These are phyloP conservation scores for Ziziphus jujuba DNA, from an alignment of 306 rosid species.

Conservation along the genomic window DNA sequence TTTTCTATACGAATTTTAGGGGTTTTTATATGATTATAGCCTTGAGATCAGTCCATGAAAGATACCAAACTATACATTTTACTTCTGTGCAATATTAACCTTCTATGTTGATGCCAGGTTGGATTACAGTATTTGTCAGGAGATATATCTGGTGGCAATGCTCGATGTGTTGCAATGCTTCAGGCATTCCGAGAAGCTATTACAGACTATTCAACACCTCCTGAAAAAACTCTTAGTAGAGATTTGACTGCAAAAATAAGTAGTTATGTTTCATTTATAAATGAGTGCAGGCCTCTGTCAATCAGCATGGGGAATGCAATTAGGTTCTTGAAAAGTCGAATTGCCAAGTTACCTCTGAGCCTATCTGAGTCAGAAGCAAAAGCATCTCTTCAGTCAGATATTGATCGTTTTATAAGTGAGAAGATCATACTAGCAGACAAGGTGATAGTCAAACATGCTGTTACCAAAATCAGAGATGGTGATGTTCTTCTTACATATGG, in stretches of 20 bases:
- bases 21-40: constrained; percentile 34
- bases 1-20: background rate
- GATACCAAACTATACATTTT: constrained; percentile 40
- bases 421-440: constrained; percentile 78
- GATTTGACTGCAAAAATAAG: constrained; percentile 78
- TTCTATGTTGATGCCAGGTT: constrained; percentile 49
- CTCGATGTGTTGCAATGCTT: constrained; percentile 87
- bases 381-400: constrained; percentile 63
- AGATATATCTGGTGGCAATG: constrained; percentile 76
- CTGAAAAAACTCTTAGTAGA: constrained; percentile 57
- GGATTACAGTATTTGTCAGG: constrained; percentile 73
- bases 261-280: constrained; percentile 72
- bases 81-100: background rate
- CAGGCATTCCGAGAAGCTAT: constrained; percentile 80
- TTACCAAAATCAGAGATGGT: constrained; percentile 76
- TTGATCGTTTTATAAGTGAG: constrained; percentile 64
- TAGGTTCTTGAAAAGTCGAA: constrained; percentile 63
- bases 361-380: constrained; percentile 72
- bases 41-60: constrained; percentile 6
- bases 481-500: constrained; percentile 89
- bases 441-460: constrained; percentile 81
- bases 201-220: constrained; percentile 69
- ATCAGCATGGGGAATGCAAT: constrained; percentile 89
- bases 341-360: constrained; percentile 58
- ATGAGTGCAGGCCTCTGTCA: constrained; percentile 85